Evolutionary conservation across 176 grass and related monocot genomes (phyloP).

Genomic region (Avena atlantica): DNA sequence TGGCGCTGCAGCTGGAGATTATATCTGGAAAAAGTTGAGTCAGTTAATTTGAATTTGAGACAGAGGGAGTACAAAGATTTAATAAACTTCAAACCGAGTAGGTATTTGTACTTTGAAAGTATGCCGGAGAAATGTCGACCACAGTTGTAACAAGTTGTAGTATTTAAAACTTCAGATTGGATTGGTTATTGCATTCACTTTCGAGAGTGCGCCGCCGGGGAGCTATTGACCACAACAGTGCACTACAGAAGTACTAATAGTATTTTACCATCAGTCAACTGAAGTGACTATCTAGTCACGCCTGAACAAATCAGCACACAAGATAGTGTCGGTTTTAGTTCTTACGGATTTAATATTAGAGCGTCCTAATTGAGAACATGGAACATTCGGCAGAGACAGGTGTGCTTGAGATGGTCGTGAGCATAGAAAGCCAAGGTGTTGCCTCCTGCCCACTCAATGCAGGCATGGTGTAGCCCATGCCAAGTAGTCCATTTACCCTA

Average conservation of each 20-base stretch:
- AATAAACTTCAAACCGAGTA: background rate
- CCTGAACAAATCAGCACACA: background rate
- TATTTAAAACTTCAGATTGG: conserved; percentile 12
- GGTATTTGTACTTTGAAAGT: background rate
- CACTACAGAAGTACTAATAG: background rate
- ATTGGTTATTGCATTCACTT: background rate
- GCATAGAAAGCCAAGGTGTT: too few species aligned
- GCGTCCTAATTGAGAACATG: background rate
- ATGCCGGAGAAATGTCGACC: background rate
- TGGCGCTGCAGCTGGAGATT: conserved; percentile 14
- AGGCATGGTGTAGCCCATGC: background rate
- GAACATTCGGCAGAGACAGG: background rate
- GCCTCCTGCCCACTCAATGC: background rate
- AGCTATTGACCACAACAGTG: background rate
- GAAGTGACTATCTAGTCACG: background rate
- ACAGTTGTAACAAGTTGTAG: background rate
- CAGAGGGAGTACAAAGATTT: background rate
- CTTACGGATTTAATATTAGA: background rate
- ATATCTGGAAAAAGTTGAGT: background rate
- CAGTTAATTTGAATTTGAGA: too few species aligned
- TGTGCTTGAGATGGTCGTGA: too few species aligned
- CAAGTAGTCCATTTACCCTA: background rate
- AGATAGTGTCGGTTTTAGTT: background rate
- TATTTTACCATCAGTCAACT: conserved; percentile 11
- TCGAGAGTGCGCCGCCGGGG: background rate